phyloP scores from a whole-genome alignment of 805 yeast species.

The Candida sonorensis region DNA sequence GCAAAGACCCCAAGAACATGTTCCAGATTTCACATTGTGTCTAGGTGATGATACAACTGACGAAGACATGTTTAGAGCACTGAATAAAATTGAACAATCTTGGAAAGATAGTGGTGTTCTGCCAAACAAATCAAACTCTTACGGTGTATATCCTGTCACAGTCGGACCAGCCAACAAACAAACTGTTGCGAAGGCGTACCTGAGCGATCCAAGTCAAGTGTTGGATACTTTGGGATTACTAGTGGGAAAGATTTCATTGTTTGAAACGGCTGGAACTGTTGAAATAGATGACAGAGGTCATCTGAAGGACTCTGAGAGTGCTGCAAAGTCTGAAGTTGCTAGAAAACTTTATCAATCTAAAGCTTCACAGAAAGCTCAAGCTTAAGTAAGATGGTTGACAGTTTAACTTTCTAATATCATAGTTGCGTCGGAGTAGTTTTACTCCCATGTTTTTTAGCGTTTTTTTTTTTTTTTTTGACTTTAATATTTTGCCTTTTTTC shows the following conservation, averaged over 20 bases:
- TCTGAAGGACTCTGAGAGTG: conserved; percentile 39
- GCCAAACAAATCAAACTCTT: conserved; percentile 40
- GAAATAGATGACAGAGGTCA: conserved; percentile 77
- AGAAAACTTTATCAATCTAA: conserved; percentile 26
- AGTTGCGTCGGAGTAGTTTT: too few relatives aligned
- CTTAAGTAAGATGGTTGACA: too few relatives aligned
- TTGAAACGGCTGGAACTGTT: conserved; percentile 73
- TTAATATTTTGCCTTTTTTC: too few relatives aligned
- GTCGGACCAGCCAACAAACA: conserved; percentile 89
- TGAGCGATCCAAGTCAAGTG: conserved; percentile 78
- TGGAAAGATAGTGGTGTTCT: conserved; percentile 41
- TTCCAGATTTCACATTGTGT: conserved; percentile 84
- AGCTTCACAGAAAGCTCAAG: conserved; percentile 3
- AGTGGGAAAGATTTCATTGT: conserved; percentile 70
- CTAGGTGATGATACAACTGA: conserved; percentile 96
- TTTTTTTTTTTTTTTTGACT: too few relatives aligned
- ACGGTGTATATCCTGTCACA: conserved; percentile 77
- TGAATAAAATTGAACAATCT: conserved; percentile 51
- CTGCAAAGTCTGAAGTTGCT: conserved; percentile 33
- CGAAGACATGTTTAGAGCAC: conserved; percentile 90
- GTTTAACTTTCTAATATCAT: too few relatives aligned
- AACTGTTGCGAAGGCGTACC: conserved; percentile 80
- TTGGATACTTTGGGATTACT: conserved; percentile 75
- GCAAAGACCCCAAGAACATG: conserved; percentile 27
- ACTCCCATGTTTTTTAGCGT: too few relatives aligned